phyloP scores from a whole-genome alignment of 202 grass and related monocot genomes.

The Zizania palustris region DNA sequence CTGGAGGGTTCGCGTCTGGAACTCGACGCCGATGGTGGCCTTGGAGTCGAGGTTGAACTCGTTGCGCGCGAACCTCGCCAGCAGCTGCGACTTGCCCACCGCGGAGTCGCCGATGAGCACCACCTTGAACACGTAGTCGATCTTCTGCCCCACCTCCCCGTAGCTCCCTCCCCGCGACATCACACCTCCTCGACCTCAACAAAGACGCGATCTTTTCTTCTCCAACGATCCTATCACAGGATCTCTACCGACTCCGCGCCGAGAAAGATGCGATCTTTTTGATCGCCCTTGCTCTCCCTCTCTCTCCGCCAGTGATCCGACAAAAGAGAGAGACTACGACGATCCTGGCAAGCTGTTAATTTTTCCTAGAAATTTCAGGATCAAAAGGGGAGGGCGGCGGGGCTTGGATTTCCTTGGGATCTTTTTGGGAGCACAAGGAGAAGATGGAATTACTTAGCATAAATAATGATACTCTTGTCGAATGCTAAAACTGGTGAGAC shows the following conservation, averaged over 20 bases:
- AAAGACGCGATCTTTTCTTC: background rate
- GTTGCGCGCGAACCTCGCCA: conserved; percentile 88
- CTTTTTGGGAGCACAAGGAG: background rate
- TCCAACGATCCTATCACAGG: too few species aligned
- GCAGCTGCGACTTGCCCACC: conserved; percentile 91
- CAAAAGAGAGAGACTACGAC: background rate
- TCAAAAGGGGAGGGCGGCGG: background rate
- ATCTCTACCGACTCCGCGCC: too few species aligned
- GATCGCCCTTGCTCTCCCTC: background rate
- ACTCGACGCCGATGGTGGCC: conserved; percentile 83
- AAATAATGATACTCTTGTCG: background rate
- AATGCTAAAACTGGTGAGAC: background rate
- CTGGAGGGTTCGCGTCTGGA: conserved; percentile 77
- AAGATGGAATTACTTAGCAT: background rate
- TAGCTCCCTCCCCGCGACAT: conserved; percentile 52
- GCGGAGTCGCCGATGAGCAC: conserved; percentile 99
- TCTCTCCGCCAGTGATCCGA: background rate
- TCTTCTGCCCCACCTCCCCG: conserved; percentile 75
- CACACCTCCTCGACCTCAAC: background rate
- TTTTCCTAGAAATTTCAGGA: background rate
- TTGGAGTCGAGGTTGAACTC: conserved; percentile 94
- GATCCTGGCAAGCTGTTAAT: too few species aligned
- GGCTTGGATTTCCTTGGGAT: conserved; percentile 2
- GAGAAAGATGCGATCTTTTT: background rate
- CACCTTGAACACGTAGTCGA: conserved; percentile 97